Base-by-base conservation (phyloP, 177 flowering plant species). In the Vitis hybrid region DNA sequence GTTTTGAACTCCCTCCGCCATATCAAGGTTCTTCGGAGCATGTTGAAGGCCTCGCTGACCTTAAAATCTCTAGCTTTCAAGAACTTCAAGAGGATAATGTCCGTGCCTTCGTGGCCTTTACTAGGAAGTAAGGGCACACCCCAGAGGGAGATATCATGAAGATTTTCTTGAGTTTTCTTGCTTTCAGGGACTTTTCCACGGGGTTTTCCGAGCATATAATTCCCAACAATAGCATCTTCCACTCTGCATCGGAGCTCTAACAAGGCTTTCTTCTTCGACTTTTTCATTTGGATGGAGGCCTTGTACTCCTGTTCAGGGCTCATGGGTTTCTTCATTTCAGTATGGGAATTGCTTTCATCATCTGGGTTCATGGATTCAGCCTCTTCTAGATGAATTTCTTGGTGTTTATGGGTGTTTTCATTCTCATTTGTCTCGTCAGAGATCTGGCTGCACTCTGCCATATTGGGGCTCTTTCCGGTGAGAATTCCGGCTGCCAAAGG, bases 51-150 rank as follows among this genome's bases (percentile, higher is more conserved):
- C 1, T 90, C 91, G 0, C 24, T 9, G 11, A 82, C 88, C 72
- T 80, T 84, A 61, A 64, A 90, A 15, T 83, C 84, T 66, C 75
- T 86, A 2, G 95, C 94, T 71, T 68, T 81, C 35, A 92, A 74
- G 82, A 94, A 93, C 59, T 94, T 91, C 52, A 79, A 7, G 3
- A 94, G 84, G 32, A 94, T 66, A 8, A 71, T 24, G 59, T 92
- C 87, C 0, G 91, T 86, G 3, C 88, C 86, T 15, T 77, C 82
- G 68, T 87, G 85, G 49, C 84, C 85, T 73, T 79, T 80, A 13
- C 89, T 84, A 4, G 97, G 94, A 63, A 91, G 69, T 18, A 94
- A 71, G 12, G 97, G 97, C 11, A 94, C 85, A 3, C 93, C 97
- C 97, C 98, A 92, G 0, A 93, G 77, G 20, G 79, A 66, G 21